These are phyloP conservation scores for Colletotrichum sojae DNA, from an alignment of 2,329 filamentous ascomycete species.

Conservation along the genomic window DNA sequence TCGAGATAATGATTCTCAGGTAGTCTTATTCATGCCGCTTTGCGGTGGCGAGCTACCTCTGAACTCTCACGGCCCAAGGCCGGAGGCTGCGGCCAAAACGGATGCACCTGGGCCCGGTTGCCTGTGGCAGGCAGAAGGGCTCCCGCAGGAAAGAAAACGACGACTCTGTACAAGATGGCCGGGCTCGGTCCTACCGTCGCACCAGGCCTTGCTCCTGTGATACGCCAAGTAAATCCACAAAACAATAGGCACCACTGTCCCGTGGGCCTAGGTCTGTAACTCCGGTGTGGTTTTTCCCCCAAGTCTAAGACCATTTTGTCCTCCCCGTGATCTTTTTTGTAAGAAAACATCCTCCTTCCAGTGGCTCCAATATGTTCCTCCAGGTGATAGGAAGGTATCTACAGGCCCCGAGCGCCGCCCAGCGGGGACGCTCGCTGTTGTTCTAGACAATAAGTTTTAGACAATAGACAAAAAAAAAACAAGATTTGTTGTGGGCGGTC, in stretches of 20 bases:
- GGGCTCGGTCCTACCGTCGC: slow-evolving; percentile 20
- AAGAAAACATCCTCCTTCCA: slow-evolving; percentile 18
- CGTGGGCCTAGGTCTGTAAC: slow-evolving; percentile 35
- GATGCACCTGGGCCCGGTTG: slow-evolving; percentile 5
- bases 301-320: slow-evolving; percentile 33
- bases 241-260: slow-evolving; percentile 34
- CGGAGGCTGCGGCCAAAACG: slow-evolving; percentile 19
- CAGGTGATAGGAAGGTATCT: slow-evolving; percentile 19
- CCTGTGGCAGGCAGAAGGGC: background rate
- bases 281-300: slow-evolving; percentile 34
- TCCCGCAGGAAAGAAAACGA: slow-evolving; percentile 19
- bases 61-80: slow-evolving; percentile 13
- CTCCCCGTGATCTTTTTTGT: slow-evolving; percentile 9
- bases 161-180: slow-evolving; percentile 33
- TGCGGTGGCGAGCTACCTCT: slow-evolving; percentile 7
- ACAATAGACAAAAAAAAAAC: slow-evolving; percentile 36
- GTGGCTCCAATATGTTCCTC: slow-evolving; percentile 32
- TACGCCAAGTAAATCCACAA: slow-evolving; percentile 36
- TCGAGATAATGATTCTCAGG: slow-evolving; percentile 5
- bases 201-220: slow-evolving; percentile 23
- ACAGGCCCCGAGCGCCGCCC: slow-evolving; percentile 28
- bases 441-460: slow-evolving; percentile 33
- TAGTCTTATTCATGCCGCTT: slow-evolving; percentile 31
- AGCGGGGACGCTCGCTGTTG: slow-evolving; percentile 11
- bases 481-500: slow-evolving; percentile 14